Evolutionary conservation across 495 filamentous ascomycete species (phyloP).

Genomic region (Penicillium ochrochloron): DNA sequence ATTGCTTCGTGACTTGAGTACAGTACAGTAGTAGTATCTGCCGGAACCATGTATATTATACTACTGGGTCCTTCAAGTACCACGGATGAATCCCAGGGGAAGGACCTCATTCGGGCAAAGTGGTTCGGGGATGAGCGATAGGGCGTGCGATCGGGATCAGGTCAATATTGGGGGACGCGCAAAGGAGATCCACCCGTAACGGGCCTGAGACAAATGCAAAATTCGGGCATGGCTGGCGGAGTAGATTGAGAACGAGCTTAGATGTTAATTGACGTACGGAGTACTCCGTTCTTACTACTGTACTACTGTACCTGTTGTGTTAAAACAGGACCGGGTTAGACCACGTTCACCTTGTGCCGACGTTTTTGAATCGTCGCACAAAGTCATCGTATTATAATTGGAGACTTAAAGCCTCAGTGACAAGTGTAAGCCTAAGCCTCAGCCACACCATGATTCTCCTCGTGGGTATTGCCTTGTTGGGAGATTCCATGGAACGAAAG

Average conservation of each 20-base stretch:
- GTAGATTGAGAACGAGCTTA: background rate
- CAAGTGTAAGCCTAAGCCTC: background rate
- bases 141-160: background rate
- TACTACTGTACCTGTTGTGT: background rate
- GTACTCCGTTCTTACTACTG: too few relatives aligned
- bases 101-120: background rate
- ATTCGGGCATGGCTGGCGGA: background rate
- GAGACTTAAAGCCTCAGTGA: background rate
- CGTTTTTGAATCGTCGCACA: background rate
- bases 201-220: background rate
- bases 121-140: background rate
- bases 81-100: slow-evolving; percentile 5
- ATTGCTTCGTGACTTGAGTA: background rate
- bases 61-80: slow-evolving; percentile 8
- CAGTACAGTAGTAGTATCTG: too few relatives aligned
- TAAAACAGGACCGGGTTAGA: background rate
- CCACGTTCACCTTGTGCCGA: background rate
- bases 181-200: background rate
- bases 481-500: slow-evolving; percentile 11
- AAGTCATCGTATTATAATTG: slow-evolving; percentile 5
- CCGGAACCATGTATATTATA: background rate
- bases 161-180: background rate
- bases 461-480: background rate
- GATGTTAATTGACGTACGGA: background rate
- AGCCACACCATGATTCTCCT: slow-evolving; percentile 4